Conservation (phyloP, 2,329 filamentous ascomycete species). For the Colletotrichum sp. region DNA sequence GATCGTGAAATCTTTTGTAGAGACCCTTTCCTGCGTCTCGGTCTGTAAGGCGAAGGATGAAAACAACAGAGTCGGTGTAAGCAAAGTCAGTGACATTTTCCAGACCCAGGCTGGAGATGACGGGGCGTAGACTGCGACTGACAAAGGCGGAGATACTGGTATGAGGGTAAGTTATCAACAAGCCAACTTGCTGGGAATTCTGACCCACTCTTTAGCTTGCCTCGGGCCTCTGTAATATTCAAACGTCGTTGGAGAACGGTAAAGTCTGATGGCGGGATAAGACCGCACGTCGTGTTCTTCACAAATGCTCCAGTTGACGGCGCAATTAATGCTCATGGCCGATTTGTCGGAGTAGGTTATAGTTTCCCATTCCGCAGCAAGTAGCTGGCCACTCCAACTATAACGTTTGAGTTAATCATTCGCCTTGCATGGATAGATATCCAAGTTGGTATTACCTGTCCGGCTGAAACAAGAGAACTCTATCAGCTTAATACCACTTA, state of each 20-base stretch:
- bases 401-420: neutral
- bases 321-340: slow-evolving; percentile 45
- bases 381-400: slow-evolving; percentile 16
- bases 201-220: slow-evolving; percentile 37
- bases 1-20: slow-evolving; percentile 30
- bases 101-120: slow-evolving; percentile 13
- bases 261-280: slow-evolving; percentile 51
- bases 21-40: slow-evolving; percentile 31
- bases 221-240: slow-evolving; percentile 49
- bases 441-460: neutral
- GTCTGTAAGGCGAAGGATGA: slow-evolving; percentile 42
- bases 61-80: slow-evolving; percentile 42
- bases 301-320: slow-evolving; percentile 38
- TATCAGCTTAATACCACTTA: neutral
- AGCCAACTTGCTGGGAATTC: slow-evolving; percentile 22
- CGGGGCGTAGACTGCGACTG: slow-evolving; percentile 23
- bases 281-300: slow-evolving; percentile 44
- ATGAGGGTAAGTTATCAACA: neutral
- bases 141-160: slow-evolving; percentile 6
- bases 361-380: slow-evolving; percentile 24
- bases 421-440: neutral
- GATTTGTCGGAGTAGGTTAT: neutral
- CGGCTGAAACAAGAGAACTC: neutral
- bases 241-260: slow-evolving; percentile 35
- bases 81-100: slow-evolving; percentile 33